A percentile compares a stretch with the other conserved stretches of the same genome.
Conservation (phyloP, 805 yeast species). For the Starmerella sp. region DNA sequence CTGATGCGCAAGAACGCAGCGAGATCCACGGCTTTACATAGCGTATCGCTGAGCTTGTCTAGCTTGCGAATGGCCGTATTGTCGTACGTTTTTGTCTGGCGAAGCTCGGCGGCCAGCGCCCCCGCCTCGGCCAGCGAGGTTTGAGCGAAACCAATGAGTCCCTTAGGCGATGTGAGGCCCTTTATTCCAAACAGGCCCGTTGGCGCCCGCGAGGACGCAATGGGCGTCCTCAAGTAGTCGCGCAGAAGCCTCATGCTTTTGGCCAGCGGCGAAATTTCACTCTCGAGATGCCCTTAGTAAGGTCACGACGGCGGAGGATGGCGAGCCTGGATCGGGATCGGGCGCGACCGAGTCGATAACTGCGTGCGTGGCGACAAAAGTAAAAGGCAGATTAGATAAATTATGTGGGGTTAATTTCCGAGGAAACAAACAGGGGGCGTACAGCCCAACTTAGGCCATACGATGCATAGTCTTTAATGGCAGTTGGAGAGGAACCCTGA, state of each 20-base stretch:
- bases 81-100: conserved; percentile 24
- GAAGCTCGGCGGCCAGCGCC: conserved; percentile 45
- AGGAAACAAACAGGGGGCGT: background rate
- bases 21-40: conserved; percentile 87
- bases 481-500: background rate
- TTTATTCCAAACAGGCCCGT: conserved; percentile 68
- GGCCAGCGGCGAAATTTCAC: background rate
- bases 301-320: background rate
- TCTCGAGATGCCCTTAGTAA: background rate
- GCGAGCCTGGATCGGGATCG: background rate
- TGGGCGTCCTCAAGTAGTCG: conserved; percentile 24
- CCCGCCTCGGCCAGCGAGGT: conserved; percentile 58
- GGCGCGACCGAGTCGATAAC: background rate
- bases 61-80: conserved; percentile 45
- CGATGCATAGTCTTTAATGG: background rate
- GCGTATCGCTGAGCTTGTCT: conserved; percentile 74
- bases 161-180: conserved; percentile 55
- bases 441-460: background rate
- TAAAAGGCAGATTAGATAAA: too few species aligned
- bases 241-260: conserved; percentile 9
- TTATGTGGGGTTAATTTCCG: too few species aligned
- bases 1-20: conserved; percentile 85
- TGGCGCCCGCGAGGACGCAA: background rate
- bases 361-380: too few species aligned
- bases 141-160: conserved; percentile 55